Evolutionary conservation across 2,329 filamentous ascomycete species (phyloP).

Genomic region (Tolypocladium endophyticum): DNA sequence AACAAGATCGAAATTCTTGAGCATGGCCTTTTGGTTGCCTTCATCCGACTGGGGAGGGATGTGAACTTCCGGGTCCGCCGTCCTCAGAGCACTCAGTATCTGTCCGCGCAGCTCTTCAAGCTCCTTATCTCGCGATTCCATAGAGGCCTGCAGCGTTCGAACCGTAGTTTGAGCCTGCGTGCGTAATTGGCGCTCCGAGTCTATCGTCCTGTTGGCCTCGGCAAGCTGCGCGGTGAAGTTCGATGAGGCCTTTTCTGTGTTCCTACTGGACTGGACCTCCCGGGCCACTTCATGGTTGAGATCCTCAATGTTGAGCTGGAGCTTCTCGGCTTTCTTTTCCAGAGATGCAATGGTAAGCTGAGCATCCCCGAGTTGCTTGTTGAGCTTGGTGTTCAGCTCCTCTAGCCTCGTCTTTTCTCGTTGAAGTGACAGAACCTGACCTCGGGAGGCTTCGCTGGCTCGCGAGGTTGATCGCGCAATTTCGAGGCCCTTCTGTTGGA

Average conservation of each 20-base stretch:
- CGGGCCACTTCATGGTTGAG: slow-evolving; percentile 83
- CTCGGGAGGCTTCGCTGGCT: slow-evolving; percentile 72
- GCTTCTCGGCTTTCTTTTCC: slow-evolving; percentile 91
- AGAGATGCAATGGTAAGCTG: slow-evolving; percentile 74
- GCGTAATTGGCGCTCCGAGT: slow-evolving; percentile 79
- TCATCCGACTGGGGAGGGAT: slow-evolving; percentile 52
- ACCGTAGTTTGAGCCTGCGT: slow-evolving; percentile 78
- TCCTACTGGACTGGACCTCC: slow-evolving; percentile 81
- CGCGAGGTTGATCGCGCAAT: slow-evolving; percentile 84
- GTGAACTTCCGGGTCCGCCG: slow-evolving; percentile 68
- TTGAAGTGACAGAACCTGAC: slow-evolving; percentile 65
- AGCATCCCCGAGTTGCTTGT: slow-evolving; percentile 75
- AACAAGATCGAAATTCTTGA: slow-evolving; percentile 71
- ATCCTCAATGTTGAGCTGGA: slow-evolving; percentile 80
- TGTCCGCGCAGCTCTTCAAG: slow-evolving; percentile 70
- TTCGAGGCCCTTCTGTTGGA: slow-evolving; percentile 94
- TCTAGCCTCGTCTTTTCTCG: slow-evolving; percentile 75
- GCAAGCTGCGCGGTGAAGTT: slow-evolving; percentile 73
- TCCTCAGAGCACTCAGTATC: slow-evolving; percentile 71
- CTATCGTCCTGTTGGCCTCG: slow-evolving; percentile 79
- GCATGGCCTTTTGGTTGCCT: slow-evolving; percentile 53
- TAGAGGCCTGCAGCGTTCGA: slow-evolving; percentile 64
- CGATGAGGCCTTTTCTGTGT: slow-evolving; percentile 80
- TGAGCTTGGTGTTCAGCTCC: slow-evolving; percentile 69
- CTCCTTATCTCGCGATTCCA: slow-evolving; percentile 74